Base-by-base conservation (phyloP, 1,139 yeast genomes). In the Debaryomyces nepalensis region DNA sequence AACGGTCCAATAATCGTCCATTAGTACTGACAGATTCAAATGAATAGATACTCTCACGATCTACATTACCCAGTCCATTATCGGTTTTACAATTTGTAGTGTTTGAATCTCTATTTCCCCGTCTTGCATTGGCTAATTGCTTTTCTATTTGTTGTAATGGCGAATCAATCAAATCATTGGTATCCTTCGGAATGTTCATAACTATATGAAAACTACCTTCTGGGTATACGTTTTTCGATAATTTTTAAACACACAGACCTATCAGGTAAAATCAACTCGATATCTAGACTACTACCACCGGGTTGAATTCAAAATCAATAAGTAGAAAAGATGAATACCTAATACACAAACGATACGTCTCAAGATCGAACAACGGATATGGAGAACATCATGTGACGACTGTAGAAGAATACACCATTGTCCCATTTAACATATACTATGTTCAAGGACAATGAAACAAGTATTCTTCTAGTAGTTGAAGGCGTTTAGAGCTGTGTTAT, bases 11-110 rank as follows among this genome's bases (percentile, higher is more conserved):
- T 24, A 73, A 57, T 34, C 77, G 51, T 5, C 76, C 77, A 46
- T 58, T 68, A 24, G 78, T 73, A 42, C 73, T 63, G 5, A 72
- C 75, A 3, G 77, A 71, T 37, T 73, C 78, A 45, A 72, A 73
- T 9, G 77, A 70, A 51, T 70, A 72, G 14, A 73, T 53, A 44
- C 73, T 68, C 26, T 59, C 68, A 33, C 60, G 46, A 44, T 68
- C 74, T 14, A 41, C 24, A 18, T 22, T 27, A 33, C 15, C 21
- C 2, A 33, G 14, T 11, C 14, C 10, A 21, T 20, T 26, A 29
- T 26, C 23, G 6, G 15, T 21, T 11, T 19, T 37, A 11, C 20
- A 19, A 5, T 30, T 31, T 12, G 46, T 37, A 26, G 44, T 42
- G 10, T 33, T 26, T 30, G 45, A 27, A 12, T 24, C 20, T 27